Percentiles rank a stretch among this genome's conserved stretches.
Conservation (phyloP, 164 flowering plant genomes). For the Vitis rotundifolia region DNA sequence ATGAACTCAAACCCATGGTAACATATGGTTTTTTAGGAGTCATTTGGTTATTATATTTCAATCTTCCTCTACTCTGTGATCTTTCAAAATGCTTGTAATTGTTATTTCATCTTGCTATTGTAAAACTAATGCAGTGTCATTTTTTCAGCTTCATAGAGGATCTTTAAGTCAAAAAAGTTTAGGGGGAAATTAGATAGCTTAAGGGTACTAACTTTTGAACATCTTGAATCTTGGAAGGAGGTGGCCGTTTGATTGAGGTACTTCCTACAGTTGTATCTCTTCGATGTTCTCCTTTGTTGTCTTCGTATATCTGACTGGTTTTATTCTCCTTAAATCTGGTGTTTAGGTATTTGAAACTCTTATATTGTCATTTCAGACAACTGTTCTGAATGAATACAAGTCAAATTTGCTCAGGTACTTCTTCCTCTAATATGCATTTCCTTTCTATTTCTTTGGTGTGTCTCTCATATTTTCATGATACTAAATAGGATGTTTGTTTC, state of each 20-base stretch:
- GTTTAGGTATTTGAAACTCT: conserved; percentile 77
- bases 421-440: neutral
- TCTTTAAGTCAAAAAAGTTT: conserved; percentile 29
- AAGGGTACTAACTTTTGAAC: conserved; percentile 73
- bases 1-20: no score
- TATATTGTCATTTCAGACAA: conserved; percentile 63
- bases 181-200: conserved; percentile 58
- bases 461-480: neutral
- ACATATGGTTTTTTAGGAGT: no score
- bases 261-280: neutral
- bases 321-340: conserved; percentile 2
- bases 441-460: neutral
- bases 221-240: conserved; percentile 62
- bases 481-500: neutral
- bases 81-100: neutral
- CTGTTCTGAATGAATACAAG: conserved; percentile 67
- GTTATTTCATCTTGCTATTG: neutral
- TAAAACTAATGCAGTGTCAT: neutral
- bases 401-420: conserved; percentile 90
- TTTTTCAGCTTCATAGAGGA: conserved; percentile 35
- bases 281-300: neutral
- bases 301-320: neutral
- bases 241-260: conserved; percentile 70
- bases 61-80: no score
- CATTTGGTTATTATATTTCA: no score